Conservation (phyloP, 495 filamentous ascomycete genomes). For the Penicillium lividum region DNA sequence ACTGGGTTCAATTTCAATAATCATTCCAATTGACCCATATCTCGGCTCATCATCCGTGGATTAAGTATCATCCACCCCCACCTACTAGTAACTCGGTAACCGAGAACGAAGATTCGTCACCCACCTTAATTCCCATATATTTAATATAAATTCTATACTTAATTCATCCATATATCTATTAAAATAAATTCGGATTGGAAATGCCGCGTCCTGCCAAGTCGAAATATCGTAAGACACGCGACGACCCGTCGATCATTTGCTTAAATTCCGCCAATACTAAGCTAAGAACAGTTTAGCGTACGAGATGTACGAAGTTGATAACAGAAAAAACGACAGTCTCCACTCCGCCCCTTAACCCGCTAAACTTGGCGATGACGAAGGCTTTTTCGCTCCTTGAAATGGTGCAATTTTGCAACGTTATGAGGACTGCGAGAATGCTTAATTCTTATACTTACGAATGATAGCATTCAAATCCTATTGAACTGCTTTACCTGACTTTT, state of each 20-base stretch:
- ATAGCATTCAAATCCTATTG: too few relatives aligned
- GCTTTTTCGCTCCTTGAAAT: not conserved
- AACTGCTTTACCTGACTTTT: too few relatives aligned
- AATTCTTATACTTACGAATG: too few relatives aligned
- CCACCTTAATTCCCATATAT: too few relatives aligned
- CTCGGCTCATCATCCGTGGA: too few relatives aligned
- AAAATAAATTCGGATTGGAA: not conserved
- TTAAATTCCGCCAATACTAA: not conserved
- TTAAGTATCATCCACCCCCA: too few relatives aligned
- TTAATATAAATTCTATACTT: too few relatives aligned
- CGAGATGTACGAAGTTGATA: conserved; percentile 5
- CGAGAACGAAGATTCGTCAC: too few relatives aligned
- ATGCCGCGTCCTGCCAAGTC: not conserved
- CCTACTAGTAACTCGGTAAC: too few relatives aligned
- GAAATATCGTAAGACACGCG: not conserved
- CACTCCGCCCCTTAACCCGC: conserved; percentile 3
- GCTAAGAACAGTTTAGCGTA: not conserved
- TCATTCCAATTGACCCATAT: too few relatives aligned
- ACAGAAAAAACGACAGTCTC: not conserved
- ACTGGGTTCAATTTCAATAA: conserved; percentile 12
- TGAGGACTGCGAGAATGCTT: not conserved
- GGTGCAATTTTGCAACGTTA: not conserved
- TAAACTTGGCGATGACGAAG: not conserved
- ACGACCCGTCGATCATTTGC: not conserved
- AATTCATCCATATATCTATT: too few relatives aligned